phyloP scores from a whole-genome alignment of 352 stramenopile species.

The Phytopythium ostracodes region DNA sequence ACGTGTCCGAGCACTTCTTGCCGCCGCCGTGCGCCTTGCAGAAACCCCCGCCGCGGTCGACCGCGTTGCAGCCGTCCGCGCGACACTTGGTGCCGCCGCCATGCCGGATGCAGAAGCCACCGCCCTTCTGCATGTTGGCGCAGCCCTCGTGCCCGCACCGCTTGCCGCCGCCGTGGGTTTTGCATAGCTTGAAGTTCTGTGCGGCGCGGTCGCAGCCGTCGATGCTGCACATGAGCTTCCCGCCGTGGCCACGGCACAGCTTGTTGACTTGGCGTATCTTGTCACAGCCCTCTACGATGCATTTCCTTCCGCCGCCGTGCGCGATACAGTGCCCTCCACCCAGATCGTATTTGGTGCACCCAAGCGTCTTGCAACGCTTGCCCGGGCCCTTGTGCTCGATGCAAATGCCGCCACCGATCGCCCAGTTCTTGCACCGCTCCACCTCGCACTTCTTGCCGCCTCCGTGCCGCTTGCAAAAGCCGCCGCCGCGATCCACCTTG shows the following conservation, averaged over 20 bases:
- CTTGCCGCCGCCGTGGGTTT: conserved; percentile 75
- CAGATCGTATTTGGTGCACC: conserved; percentile 79
- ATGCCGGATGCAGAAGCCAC: conserved; percentile 80
- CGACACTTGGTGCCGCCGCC: conserved; percentile 76
- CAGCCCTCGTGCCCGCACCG: conserved; percentile 70
- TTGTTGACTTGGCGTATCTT: conserved; percentile 88
- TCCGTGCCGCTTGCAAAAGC: conserved; percentile 79
- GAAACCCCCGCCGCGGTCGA: conserved; percentile 76
- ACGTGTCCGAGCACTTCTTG: conserved; percentile 66
- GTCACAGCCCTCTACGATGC: conserved; percentile 73
- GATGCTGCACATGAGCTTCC: conserved; percentile 72
- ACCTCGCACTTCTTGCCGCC: conserved; percentile 84
- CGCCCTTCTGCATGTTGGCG: conserved; percentile 83
- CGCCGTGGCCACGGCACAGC: conserved; percentile 74
- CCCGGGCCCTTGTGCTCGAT: conserved; percentile 70
- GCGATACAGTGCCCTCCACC: conserved; percentile 82
- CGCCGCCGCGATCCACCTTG: conserved; percentile 78
- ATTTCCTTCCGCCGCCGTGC: conserved; percentile 81
- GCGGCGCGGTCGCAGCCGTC: conserved; percentile 76
- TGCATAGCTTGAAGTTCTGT: conserved; percentile 82
- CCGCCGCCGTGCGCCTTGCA: conserved; percentile 84
- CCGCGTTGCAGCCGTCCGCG: conserved; percentile 50
- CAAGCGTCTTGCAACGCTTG: conserved; percentile 75
- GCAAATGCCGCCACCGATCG: conserved; percentile 74
- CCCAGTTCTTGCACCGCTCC: conserved; percentile 76